Evolutionary conservation across 2,329 filamentous ascomycete genomes (phyloP), one percentile per base, ranked within the genome.

Genomic region (Myriosclerotinia duriaeana): DNA sequence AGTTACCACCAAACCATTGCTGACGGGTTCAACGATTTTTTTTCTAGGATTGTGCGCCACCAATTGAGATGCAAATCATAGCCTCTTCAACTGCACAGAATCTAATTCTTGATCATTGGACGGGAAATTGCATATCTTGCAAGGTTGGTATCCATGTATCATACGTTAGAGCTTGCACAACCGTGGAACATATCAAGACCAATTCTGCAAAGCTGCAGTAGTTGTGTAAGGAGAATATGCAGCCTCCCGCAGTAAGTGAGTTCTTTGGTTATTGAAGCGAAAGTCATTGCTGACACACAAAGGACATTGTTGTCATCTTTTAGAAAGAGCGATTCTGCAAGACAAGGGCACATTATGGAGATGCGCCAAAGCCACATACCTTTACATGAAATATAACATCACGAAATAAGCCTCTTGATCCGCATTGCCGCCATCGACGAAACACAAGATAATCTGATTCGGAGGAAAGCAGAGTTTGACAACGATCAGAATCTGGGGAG

Each of bases 161-260:
- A 62, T 66, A 66, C 65, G 65, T 63, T 66, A 17, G 42, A 66
- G 65, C 58, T 66, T 66, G 48, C 55, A 63, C 58, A 30, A 42
- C 34, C 36, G 65, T 66, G 58, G n/a, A 44, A 66, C 65, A 66
- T 52, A 61, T 48, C 65, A 62, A 55, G 48, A 34, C 56, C 58
- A 62, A 53, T 59, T 50, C 59, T 63, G 58, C 65, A 66, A 40
- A 54, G 30, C 17, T 42, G 58, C 65, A 63, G 61, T 52, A 46
- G 48, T 34, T 54, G 65, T 66, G 58, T 53, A 30, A 66, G 65
- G 52, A 50, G 22, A 54, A 55, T 48, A 62, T 66, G 65, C 58
- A 66, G 50, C 26, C 52, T 5, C 34, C 65, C 65, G 52, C 42
- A 48, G 34, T 17, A 48, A 38, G 48, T 53, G 22, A 60, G 22